These are phyloP conservation scores for Blastomyces parvus DNA, from an alignment of 2,329 filamentous ascomycete genomes.

Conservation along the genomic window DNA sequence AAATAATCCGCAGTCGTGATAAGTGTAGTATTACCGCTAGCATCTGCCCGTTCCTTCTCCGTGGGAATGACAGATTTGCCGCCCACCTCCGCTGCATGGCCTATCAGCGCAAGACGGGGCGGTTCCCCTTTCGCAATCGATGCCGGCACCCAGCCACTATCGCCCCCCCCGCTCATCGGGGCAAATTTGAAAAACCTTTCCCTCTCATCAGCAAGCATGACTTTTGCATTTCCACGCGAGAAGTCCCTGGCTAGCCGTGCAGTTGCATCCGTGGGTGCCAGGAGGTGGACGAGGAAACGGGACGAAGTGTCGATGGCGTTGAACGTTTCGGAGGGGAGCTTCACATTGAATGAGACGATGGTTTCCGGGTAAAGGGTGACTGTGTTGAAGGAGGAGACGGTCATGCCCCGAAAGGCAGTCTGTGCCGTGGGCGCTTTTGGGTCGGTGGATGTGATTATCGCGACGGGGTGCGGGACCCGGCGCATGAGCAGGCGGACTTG, in stretches of 20 bases:
- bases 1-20: conserved; percentile 25
- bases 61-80: conserved; percentile 15
- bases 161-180: conserved; percentile 1
- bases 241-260: conserved; percentile 33
- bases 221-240: conserved; percentile 31
- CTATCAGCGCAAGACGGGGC: conserved; percentile 12
- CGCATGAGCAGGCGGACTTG: conserved; percentile 43
- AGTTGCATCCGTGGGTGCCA: conserved; percentile 28
- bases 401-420: conserved; percentile 41
- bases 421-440: conserved; percentile 21
- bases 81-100: conserved; percentile 14
- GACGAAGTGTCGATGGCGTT: conserved; percentile 41
- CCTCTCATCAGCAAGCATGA: conserved; percentile 19
- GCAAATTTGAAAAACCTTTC: conserved; percentile 13
- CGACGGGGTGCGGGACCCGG: conserved; percentile 47
- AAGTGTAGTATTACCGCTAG: background rate
- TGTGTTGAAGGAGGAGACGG: conserved; percentile 53
- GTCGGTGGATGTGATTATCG: conserved; percentile 44
- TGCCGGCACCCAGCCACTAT: conserved; percentile 1
- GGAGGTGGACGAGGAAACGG: conserved; percentile 45
- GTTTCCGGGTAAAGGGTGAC: conserved; percentile 47
- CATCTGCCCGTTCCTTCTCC: conserved; percentile 11
- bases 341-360: conserved; percentile 54
- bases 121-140: conserved; percentile 14
- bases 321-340: conserved; percentile 47